Evolutionary conservation across 2,329 filamentous ascomycete species (phyloP), one percentile per base, ranked within the genome.

Genomic region (Trichoderma afroharzianum): DNA sequence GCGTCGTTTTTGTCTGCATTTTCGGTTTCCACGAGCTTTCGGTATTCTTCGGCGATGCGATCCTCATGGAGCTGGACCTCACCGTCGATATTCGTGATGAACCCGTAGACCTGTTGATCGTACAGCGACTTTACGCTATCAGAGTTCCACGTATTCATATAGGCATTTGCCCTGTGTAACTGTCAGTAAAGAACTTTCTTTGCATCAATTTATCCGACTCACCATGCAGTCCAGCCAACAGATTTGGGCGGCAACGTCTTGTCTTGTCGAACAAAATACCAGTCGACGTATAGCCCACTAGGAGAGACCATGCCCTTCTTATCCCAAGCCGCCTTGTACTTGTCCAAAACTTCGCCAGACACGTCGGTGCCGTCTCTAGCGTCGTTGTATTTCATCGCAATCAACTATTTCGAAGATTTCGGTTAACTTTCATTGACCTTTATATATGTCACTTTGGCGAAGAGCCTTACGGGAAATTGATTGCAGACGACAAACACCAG

Each of bases 401-500:
- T 70, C 6, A 72, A 33, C 67, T 67, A 21, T 18, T 26, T 9
- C 6, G 9, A 26, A 9, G 24, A n/a, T 2, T 3, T 6, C 12
- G 7, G 9, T 61, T 8, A 67, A 24, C 3, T 30, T 15, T 6
- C 11, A 6, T 3, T 14, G n/a, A 28, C 18, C n/a, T 18, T 24
- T 12, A 39, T 43, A 4, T 28, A 14, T 7, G 3, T 6, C 3
- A 24, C 8, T 50, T 14, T 6, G 3, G 2, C 15, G 14, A 28
- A 3, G 9, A 36, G n/a, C 55, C 70, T 6, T 59, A 82, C 81
- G 3, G 81, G 82, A 75, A 84, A 84, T 70, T 83, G 83, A 72
- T 84, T 84, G 75, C 82, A 84, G 58, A 82, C 79, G 5, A 82
- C 73, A 70, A 82, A 82, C 8, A 82, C 77, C 3, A 73, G 74